Base-by-base conservation (phyloP, 1,284 basidiomycete genomes). In the Coniferiporia weirii region DNA sequence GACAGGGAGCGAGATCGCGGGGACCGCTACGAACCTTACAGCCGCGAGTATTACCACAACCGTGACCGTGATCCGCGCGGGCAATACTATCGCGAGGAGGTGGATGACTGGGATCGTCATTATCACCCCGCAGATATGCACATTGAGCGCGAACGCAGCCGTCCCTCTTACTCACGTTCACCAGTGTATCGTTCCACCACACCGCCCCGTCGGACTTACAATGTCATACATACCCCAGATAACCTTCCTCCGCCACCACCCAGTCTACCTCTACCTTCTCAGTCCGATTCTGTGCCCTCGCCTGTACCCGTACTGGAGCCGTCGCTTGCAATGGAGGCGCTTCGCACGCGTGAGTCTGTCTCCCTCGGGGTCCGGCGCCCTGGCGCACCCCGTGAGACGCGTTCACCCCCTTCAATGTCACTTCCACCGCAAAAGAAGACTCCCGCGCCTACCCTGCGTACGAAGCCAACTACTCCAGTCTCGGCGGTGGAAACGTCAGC, bases 181-280 rank as follows among this genome's bases (percentile, higher is more conserved):
- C 51, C 59, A 20, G 54, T 47, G 27, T 59, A 54, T 34, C 51
- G 38, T n/a, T 47, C 62, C 10, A 35, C 38, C 20, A 56, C 52
- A 10, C 62, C 48, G 20, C 53, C 34, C 15, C 54, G 45, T 32
- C 35, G 36, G 34, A 15, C 43, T n/a, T 40, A 35, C 50, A 38
- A 27, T 40, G 17, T 15, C 1, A 32, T 10, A 17, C 40, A 34
- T 7, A 22, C 52, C 19, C 45, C 56, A 5, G 34, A 4, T 17
- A 38, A 22, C n/a, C 35, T 58, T 10, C 50, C 22, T 46, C 54
- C 44, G n/a, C 52, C 60, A 48, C 36, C 56, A 7, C 44, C 56
- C 22, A 54, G 63, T 45, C 66, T 69, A 22, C 58, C 56, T 56
- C 66, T 67, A n/a, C 65, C 69, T 9, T 52, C 53, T 12, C 46